These are phyloP conservation scores for Sequoiadendron giganteum DNA, from an alignment of 75 land plant genomes.

Conservation along the genomic window DNA sequence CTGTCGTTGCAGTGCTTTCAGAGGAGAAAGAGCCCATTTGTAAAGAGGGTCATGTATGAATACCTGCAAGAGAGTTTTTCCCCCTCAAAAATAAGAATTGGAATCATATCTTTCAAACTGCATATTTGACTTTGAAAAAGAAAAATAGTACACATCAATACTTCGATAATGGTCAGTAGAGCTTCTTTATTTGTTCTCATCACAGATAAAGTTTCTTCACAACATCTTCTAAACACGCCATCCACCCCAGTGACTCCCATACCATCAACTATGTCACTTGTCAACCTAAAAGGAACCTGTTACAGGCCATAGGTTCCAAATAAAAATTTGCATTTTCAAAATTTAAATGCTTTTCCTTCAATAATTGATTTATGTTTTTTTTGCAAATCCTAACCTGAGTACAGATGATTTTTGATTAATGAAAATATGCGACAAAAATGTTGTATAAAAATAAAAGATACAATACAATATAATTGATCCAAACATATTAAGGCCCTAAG, in stretches of 20 bases:
- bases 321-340: background rate
- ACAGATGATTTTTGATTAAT: background rate
- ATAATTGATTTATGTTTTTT: background rate
- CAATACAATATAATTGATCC: background rate
- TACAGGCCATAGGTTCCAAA: conserved; percentile 1
- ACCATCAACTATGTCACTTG: conserved; percentile 94
- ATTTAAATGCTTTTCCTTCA: background rate
- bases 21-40: conserved; percentile 98
- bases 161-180: conserved; percentile 93
- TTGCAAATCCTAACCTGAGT: background rate
- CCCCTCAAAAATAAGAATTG: background rate
- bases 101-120: conserved; percentile 3
- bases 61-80: conserved; percentile 56
- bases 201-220: conserved; percentile 92
- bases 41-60: conserved; percentile 98
- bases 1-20: conserved; percentile 94
- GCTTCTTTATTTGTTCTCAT: conserved; percentile 99
- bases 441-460: background rate
- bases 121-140: background rate
- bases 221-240: conserved; percentile 97
- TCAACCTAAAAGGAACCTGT: conserved; percentile 95
- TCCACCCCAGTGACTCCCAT: conserved; percentile 99
- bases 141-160: conserved; percentile 16
- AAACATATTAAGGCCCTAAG: background rate
- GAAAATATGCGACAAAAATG: background rate